phyloP scores from a whole-genome alignment of 2,329 filamentous ascomycete species.

The Emergomyces africanus region DNA sequence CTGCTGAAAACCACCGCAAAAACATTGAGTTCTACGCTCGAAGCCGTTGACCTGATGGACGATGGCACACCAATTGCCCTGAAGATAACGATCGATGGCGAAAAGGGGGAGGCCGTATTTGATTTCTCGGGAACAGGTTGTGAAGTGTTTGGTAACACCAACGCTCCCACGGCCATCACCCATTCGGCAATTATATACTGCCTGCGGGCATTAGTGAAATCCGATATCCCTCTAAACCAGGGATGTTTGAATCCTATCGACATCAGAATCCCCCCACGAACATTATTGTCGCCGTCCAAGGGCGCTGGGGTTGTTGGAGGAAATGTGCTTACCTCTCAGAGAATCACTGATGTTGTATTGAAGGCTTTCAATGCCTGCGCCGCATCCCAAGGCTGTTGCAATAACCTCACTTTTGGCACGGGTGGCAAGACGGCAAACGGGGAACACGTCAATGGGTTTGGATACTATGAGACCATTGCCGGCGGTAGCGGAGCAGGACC shows the following conservation, averaged over 20 bases:
- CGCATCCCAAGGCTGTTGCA: slow-evolving; percentile 67
- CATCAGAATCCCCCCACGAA: slow-evolving; percentile 58
- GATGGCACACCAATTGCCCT: slow-evolving; percentile 68
- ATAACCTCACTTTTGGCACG: slow-evolving; percentile 76
- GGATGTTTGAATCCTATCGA: slow-evolving; percentile 67
- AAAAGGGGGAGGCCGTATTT: slow-evolving; percentile 64
- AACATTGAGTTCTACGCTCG: slow-evolving; percentile 56
- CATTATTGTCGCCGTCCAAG: slow-evolving; percentile 62
- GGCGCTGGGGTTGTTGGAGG: slow-evolving; percentile 71
- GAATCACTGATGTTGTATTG: slow-evolving; percentile 72
- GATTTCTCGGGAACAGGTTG: slow-evolving; percentile 67
- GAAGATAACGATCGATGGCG: slow-evolving; percentile 59
- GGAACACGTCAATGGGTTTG: slow-evolving; percentile 57
- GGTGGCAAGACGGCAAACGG: slow-evolving; percentile 52
- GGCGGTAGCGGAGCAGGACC: slow-evolving; percentile 66
- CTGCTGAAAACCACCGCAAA: slow-evolving; percentile 60
- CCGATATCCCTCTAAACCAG: slow-evolving; percentile 78
- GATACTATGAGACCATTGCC: slow-evolving; percentile 80
- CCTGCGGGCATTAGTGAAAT: slow-evolving; percentile 63
- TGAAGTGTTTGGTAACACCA: slow-evolving; percentile 68
- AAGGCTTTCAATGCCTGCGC: slow-evolving; percentile 69
- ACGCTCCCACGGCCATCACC: slow-evolving; percentile 69
- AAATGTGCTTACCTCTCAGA: slow-evolving; percentile 67
- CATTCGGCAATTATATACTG: slow-evolving; percentile 81
- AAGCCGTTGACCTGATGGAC: slow-evolving; percentile 73